Percentiles rank a stretch among this genome's conserved stretches.
Evolutionary conservation across 2,329 filamentous ascomycete genomes (phyloP).

Genomic region (Rachicladosporium sp.): DNA sequence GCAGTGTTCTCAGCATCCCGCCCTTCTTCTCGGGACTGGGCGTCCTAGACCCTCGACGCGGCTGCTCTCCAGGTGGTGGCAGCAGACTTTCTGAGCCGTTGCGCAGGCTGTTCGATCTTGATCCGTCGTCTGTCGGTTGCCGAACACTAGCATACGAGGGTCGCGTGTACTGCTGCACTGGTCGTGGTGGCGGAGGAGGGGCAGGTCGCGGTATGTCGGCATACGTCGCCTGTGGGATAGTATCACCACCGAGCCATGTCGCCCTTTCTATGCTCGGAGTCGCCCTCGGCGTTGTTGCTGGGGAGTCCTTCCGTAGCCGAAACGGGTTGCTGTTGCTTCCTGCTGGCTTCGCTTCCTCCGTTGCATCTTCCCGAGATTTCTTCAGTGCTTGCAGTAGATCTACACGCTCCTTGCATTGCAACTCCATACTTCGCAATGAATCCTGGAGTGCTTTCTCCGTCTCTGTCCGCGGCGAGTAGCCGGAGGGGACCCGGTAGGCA

Average conservation of each 20-base stretch:
- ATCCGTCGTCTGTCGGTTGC: conserved; percentile 28
- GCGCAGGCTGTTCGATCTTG: conserved; percentile 17
- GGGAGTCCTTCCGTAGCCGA: conserved; percentile 4
- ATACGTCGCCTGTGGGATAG: conserved; percentile 69
- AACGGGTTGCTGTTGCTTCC: conserved; percentile 2
- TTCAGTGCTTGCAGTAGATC: conserved; percentile 74
- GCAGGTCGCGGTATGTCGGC: conserved; percentile 63
- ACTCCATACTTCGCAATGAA: conserved; percentile 68
- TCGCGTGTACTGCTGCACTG: conserved; percentile 26
- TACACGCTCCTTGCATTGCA: conserved; percentile 87
- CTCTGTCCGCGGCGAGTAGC: conserved; percentile 60
- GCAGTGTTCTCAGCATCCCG: conserved; percentile 36
- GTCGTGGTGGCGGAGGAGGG: conserved; percentile 38
- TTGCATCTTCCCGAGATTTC: conserved; percentile 46
- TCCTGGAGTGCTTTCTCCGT: conserved; percentile 74
- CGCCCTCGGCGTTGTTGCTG: conserved; percentile 2
- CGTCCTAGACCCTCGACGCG: conserved; percentile 40
- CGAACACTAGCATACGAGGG: conserved; percentile 36
- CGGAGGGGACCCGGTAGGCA: conserved; percentile 58
- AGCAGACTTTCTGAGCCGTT: conserved; percentile 10
- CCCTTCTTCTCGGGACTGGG: conserved; percentile 52
- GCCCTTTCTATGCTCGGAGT: conserved; percentile 28
- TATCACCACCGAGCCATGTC: conserved; percentile 67
- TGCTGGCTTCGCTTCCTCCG: conserved; percentile 24
- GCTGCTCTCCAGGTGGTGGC: conserved; percentile 11